Percentiles rank a stretch among this genome's conserved stretches.
Evolutionary conservation across 768 basidiomycete species (phyloP).

Genomic region (Tephrocybe sp.): DNA sequence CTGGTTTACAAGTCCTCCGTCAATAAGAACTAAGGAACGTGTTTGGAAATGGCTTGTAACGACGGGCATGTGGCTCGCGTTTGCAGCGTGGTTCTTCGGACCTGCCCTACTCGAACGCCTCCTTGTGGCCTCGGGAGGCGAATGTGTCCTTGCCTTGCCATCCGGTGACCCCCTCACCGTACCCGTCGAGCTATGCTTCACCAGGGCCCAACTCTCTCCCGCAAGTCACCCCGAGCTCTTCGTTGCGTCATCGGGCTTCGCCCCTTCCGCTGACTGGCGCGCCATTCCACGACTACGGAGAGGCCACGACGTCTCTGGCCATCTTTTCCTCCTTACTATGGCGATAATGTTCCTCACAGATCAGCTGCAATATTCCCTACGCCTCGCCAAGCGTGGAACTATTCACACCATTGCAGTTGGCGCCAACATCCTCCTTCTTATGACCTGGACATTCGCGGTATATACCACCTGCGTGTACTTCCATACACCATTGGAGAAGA

Average conservation of each 20-base stretch:
- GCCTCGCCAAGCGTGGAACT: constrained; percentile 33
- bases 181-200: constrained; percentile 56
- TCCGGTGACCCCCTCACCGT: constrained; percentile 50
- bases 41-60: constrained; percentile 53
- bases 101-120: constrained; percentile 72
- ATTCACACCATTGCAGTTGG: constrained; percentile 47
- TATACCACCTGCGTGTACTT: constrained; percentile 88
- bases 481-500: constrained; percentile 85
- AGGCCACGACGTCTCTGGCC: constrained; percentile 94
- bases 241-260: constrained; percentile 32
- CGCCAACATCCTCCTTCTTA: constrained; percentile 46
- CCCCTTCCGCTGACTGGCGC: constrained; percentile 40
- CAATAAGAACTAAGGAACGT: constrained; percentile 37
- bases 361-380: constrained; percentile 61
- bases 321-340: constrained; percentile 87
- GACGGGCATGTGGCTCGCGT: constrained; percentile 67
- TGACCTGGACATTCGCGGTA: constrained; percentile 69
- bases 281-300: constrained; percentile 60
- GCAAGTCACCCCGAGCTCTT: constrained; percentile 66
- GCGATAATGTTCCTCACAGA: constrained; percentile 74
- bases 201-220: constrained; percentile 48
- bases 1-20: constrained; percentile 55
- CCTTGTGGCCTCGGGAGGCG: constrained; percentile 63
- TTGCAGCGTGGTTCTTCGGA: constrained; percentile 89
- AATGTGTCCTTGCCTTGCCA: constrained; percentile 69